Percentiles rank a stretch among this genome's conserved stretches.
Conservation (phyloP, 768 basidiomycete genomes). For the Rhodotorula graminis region DNA sequence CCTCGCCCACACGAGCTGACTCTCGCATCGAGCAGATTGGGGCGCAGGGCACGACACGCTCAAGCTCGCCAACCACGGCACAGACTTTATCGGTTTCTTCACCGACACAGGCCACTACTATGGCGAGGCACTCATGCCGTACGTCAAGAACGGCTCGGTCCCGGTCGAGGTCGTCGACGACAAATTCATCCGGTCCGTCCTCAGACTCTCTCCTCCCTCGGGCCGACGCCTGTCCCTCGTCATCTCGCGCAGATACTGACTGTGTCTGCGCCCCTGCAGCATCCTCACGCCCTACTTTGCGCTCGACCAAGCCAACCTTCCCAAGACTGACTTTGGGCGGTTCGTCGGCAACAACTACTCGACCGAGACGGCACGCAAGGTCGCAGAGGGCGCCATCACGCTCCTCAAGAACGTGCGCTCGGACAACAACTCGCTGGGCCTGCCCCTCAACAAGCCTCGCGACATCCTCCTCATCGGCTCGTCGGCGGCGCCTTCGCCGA, state of each 20-base stretch:
- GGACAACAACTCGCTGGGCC: not conserved
- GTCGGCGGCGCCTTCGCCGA: conserved; percentile 38
- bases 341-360: not conserved
- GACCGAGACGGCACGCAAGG: conserved; percentile 10
- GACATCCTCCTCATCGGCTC: conserved; percentile 12
- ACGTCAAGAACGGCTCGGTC: conserved; percentile 14
- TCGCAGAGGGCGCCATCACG: conserved; percentile 18
- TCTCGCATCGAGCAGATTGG: conserved; percentile 9
- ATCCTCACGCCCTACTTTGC: conserved; percentile 23
- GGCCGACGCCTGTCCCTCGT: too few species aligned
- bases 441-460: conserved; percentile 7
- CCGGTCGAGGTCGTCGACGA: conserved; percentile 20
- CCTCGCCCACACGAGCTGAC: too few species aligned
- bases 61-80: not conserved
- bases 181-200: conserved; percentile 15
- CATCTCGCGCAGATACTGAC: too few species aligned
- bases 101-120: not conserved
- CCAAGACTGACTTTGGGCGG: not conserved
- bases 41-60: not conserved
- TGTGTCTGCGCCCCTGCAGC: too few species aligned
- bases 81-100: not conserved
- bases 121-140: not conserved
- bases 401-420: conserved; percentile 36
- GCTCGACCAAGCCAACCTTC: conserved; percentile 1
- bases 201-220: too few species aligned